phyloP scores from a whole-genome alignment of 2,329 filamentous ascomycete species.

The Talaromyces sp. region DNA sequence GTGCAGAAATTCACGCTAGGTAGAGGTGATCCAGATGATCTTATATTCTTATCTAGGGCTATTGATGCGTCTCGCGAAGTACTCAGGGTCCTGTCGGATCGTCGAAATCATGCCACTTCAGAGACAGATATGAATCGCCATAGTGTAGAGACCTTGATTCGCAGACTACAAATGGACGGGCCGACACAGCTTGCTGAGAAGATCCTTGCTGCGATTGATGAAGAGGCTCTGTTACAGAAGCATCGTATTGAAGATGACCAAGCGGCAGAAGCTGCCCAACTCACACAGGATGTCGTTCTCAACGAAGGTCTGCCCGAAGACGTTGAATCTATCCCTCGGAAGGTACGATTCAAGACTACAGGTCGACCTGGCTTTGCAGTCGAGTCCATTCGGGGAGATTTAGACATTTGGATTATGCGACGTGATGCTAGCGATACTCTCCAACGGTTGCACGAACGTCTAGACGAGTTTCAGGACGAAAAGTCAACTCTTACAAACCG shows the following conservation, averaged over 20 bases:
- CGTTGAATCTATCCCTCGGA: constrained; percentile 55
- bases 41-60: constrained; percentile 77
- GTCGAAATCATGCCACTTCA: constrained; percentile 21
- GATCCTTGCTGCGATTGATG: constrained; percentile 80
- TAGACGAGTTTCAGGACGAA: constrained; percentile 59
- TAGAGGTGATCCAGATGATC: constrained; percentile 85
- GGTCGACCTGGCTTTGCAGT: constrained; percentile 28
- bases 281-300: constrained; percentile 69
- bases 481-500: constrained; percentile 59
- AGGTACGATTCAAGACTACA: constrained; percentile 30
- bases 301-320: constrained; percentile 62
- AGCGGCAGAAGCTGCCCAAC: constrained; percentile 64
- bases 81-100: constrained; percentile 30
- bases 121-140: constrained; percentile 29
- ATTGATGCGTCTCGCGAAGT: constrained; percentile 71
- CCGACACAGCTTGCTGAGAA: constrained; percentile 65
- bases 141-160: constrained; percentile 31
- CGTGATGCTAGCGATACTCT: constrained; percentile 65
- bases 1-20: constrained; percentile 93
- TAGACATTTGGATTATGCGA: constrained; percentile 63
- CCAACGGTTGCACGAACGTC: constrained; percentile 62
- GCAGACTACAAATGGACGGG: constrained; percentile 52
- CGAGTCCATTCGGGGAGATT: constrained; percentile 35
- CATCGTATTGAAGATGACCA: constrained; percentile 74
- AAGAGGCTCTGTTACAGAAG: constrained; percentile 79